Evolutionary conservation across 2,329 filamentous ascomycete species (phyloP).

Genomic region (Fusarium sp.): DNA sequence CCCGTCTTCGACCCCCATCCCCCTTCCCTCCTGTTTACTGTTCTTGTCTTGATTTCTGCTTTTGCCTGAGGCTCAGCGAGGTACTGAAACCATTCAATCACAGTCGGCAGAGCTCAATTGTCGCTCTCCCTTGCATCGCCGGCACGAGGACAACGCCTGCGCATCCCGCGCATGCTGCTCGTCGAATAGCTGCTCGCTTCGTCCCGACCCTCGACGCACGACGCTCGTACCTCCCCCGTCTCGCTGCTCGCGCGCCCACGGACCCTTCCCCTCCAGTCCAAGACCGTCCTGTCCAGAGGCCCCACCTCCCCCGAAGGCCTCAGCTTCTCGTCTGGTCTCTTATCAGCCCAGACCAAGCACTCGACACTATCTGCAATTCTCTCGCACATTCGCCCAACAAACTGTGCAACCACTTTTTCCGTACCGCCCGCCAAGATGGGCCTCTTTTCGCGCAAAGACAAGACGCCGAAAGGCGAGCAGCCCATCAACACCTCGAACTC

Average conservation of each 20-base stretch:
- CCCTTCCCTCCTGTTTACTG: slow-evolving; percentile 41
- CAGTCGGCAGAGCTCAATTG: slow-evolving; percentile 34
- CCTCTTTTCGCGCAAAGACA: slow-evolving; percentile 70
- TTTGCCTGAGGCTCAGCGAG: slow-evolving; percentile 23
- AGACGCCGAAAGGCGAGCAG: slow-evolving; percentile 61
- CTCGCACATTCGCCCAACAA: slow-evolving; percentile 24
- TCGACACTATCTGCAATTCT: slow-evolving; percentile 18
- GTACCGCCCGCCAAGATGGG: slow-evolving; percentile 61
- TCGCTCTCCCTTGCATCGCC: slow-evolving; percentile 39
- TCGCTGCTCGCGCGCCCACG: slow-evolving; percentile 33
- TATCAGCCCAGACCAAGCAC: slow-evolving; percentile 42
- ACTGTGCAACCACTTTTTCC: slow-evolving; percentile 16
- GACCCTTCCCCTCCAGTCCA: slow-evolving; percentile 44
- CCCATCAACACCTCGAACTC: slow-evolving; percentile 63
- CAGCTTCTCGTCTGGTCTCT: slow-evolving; percentile 39
- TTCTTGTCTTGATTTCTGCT: slow-evolving; percentile 29
- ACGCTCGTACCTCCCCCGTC: slow-evolving; percentile 43
- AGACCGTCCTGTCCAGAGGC: slow-evolving; percentile 33
- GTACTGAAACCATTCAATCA: slow-evolving; percentile 10
- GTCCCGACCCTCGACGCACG: slow-evolving; percentile 44
- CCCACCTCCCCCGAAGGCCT: slow-evolving; percentile 43
- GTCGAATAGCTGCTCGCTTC: slow-evolving; percentile 42
- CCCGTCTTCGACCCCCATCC: slow-evolving; percentile 42
- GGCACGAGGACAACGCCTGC: slow-evolving; percentile 36
- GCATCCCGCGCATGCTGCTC: slow-evolving; percentile 24